phyloP scores from a whole-genome alignment of 805 yeast species.

The Saccharomycopsis schoenii region DNA sequence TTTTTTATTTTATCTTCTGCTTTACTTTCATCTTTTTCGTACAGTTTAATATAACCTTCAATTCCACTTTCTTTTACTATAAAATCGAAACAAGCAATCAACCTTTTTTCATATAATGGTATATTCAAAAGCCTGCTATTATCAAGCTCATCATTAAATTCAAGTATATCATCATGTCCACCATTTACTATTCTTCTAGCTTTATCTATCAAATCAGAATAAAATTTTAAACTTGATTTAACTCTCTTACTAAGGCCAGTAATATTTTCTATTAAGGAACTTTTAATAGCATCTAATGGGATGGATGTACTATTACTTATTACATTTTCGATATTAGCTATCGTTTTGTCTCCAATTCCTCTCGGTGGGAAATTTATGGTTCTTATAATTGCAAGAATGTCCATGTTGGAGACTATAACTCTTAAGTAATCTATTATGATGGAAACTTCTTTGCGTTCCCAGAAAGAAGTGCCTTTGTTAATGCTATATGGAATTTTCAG shows the following conservation, averaged over 20 bases:
- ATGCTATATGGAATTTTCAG: constrained; percentile 54
- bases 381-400: constrained; percentile 48
- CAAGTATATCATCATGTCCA: constrained; percentile 12
- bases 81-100: constrained; percentile 3
- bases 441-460: constrained; percentile 66
- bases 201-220: constrained; percentile 21
- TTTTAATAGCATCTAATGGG: not conserved
- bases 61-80: constrained; percentile 2
- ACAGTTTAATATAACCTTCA: not conserved
- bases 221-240: constrained; percentile 19
- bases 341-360: constrained; percentile 55
- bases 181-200: constrained; percentile 24
- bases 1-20: constrained; percentile 26
- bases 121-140: constrained; percentile 1
- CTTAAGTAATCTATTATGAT: constrained; percentile 56
- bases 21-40: constrained; percentile 11
- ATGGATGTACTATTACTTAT: not conserved
- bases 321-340: constrained; percentile 26
- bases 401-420: constrained; percentile 47
- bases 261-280: not conserved
- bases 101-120: not conserved
- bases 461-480: constrained; percentile 66
- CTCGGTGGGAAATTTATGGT: constrained; percentile 51
- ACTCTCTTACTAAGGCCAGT: constrained; percentile 4
- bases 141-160: not conserved